phyloP scores from a whole-genome alignment of 495 filamentous ascomycete genomes.

The Physcia stellaris region DNA sequence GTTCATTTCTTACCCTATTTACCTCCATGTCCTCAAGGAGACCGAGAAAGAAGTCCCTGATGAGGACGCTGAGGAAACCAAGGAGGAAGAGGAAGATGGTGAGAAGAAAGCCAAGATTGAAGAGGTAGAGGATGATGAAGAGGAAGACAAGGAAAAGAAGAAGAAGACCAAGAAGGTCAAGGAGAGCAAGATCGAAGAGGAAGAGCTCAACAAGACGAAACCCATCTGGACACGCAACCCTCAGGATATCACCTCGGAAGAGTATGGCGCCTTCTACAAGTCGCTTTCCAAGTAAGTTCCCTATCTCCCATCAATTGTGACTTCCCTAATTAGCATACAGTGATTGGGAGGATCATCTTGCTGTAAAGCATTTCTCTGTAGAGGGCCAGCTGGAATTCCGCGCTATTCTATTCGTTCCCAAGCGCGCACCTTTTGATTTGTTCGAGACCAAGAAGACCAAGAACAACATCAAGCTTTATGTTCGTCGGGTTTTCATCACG shows the following conservation, averaged over 20 bases:
- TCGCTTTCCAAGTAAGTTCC: constrained; percentile 68
- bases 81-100: constrained; percentile 41
- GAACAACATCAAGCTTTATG: constrained; percentile 99
- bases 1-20: constrained; percentile 99
- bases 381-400: constrained; percentile 99
- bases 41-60: constrained; percentile 97
- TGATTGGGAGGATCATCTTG: constrained; percentile 99
- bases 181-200: constrained; percentile 96
- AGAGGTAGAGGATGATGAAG: constrained; percentile 65
- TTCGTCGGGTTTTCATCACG: constrained; percentile 99
- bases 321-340: constrained; percentile 9
- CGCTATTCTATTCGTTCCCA: constrained; percentile 97
- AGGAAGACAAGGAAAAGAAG: constrained; percentile 79
- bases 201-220: constrained; percentile 99
- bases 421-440: constrained; percentile 98
- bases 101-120: constrained; percentile 75
- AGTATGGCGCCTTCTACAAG: constrained; percentile 99
- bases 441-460: constrained; percentile 99
- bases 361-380: constrained; percentile 99
- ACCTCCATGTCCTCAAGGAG: constrained; percentile 98
- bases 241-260: constrained; percentile 85
- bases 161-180: constrained; percentile 99
- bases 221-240: constrained; percentile 99
- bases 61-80: constrained; percentile 76
- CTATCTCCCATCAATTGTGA: neutral